A percentile compares a stretch with the other conserved stretches of the same genome.
These are phyloP conservation scores for Lactifluus pinguis DNA, from an alignment of 768 basidiomycete species.

Conservation along the genomic window DNA sequence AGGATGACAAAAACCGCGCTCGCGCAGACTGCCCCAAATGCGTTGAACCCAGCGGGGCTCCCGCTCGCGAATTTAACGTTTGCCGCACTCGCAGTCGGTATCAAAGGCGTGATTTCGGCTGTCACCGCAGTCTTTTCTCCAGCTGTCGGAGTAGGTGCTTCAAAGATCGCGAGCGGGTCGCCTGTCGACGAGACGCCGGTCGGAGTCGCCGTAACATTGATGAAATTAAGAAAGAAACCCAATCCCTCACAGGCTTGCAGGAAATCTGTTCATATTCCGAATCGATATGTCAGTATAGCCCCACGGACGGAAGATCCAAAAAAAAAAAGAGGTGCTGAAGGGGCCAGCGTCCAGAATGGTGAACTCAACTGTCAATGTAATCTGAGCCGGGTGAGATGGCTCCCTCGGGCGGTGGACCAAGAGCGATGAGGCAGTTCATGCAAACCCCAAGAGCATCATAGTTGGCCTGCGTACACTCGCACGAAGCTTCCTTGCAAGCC, in stretches of 20 bases:
- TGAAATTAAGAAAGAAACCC: background rate
- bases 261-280: background rate
- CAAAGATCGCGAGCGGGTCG: background rate
- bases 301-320: background rate
- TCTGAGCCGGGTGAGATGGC: accelerated
- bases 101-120: background rate
- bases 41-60: background rate
- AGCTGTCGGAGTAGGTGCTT: background rate
- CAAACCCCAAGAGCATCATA: background rate
- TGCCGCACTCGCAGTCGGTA: background rate
- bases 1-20: background rate
- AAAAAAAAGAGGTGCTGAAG: no score
- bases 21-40: background rate
- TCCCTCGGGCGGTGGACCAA: background rate
- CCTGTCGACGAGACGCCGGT: background rate
- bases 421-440: background rate
- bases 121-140: background rate
- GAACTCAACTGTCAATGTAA: background rate
- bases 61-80: background rate
- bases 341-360: background rate
- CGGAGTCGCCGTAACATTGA: background rate
- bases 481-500: background rate
- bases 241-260: background rate
- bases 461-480: slow-evolving; percentile 6
- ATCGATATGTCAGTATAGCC: background rate